Evolutionary conservation across 108 stramenopile genomes (phyloP).

Genomic region (Cyclotella kingstonii): DNA sequence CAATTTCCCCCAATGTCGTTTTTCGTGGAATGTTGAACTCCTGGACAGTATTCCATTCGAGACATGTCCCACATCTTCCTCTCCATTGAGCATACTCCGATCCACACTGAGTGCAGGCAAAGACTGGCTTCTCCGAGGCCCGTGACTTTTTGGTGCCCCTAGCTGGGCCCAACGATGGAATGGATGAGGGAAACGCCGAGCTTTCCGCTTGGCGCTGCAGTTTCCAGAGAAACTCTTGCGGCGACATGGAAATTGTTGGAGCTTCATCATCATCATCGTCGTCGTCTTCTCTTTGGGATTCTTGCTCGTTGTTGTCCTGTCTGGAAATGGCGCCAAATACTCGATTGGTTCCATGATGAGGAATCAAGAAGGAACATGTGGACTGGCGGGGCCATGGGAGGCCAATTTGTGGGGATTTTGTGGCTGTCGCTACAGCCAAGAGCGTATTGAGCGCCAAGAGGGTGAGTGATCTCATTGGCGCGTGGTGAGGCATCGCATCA

Average conservation of each 20-base stretch:
- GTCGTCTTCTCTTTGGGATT: slow-evolving; percentile 60
- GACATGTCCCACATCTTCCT: slow-evolving; percentile 87
- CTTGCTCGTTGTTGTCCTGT: slow-evolving; percentile 7
- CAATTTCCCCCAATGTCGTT: slow-evolving; percentile 1
- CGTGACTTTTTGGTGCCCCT: slow-evolving; percentile 41
- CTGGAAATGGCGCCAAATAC: background rate
- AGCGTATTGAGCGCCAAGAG: no score
- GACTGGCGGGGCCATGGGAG: no score
- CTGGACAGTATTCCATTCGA: slow-evolving; percentile 91
- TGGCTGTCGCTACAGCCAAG: no score
- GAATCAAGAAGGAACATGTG: no score
- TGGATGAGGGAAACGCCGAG: background rate
- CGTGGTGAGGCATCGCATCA: no score
- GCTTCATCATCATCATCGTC: slow-evolving; percentile 62
- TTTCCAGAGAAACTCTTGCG: slow-evolving; percentile 22
- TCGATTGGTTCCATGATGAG: no score
- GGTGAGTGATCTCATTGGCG: no score
- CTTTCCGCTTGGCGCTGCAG: background rate
- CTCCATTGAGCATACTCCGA: slow-evolving; percentile 90
- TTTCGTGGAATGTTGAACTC: slow-evolving; percentile 53
- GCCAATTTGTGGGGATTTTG: no score
- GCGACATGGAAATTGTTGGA: slow-evolving; percentile 43
- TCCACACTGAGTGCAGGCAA: slow-evolving; percentile 82
- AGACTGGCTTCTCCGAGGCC: slow-evolving; percentile 30
- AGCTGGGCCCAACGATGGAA: slow-evolving; percentile 31